Percentiles rank a stretch among this genome's conserved stretches.
phyloP scores from a whole-genome alignment of 2,329 filamentous ascomycete genomes.

The Penicillium sp. region DNA sequence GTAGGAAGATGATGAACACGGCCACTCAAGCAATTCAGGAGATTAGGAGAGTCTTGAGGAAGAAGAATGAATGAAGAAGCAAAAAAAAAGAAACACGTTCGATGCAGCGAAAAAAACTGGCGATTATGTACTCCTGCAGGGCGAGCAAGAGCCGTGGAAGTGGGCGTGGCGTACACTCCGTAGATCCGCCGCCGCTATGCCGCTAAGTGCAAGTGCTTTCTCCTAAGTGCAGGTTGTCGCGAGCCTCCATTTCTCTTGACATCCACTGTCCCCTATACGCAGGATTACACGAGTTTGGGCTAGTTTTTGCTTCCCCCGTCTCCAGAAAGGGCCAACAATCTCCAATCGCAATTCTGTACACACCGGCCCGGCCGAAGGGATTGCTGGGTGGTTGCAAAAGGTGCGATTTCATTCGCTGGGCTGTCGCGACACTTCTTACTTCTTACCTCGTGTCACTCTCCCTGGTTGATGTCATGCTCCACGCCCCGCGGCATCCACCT shows the following conservation, averaged over 20 bases:
- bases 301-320: slow-evolving; percentile 5
- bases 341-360: neutral
- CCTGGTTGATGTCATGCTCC: slow-evolving; percentile 12
- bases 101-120: neutral
- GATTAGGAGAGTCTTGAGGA: neutral
- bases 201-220: slow-evolving; percentile 40
- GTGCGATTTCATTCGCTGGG: neutral
- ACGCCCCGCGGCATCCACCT: slow-evolving; percentile 6
- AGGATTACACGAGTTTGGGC: slow-evolving; percentile 27
- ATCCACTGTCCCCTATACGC: slow-evolving; percentile 28
- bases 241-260: slow-evolving; percentile 13
- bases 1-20: neutral
- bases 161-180: slow-evolving; percentile 10
- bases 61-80: slow-evolving; percentile 3
- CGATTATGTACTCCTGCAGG: slow-evolving; percentile 6
- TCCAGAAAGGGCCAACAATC: slow-evolving; percentile 2
- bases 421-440: neutral
- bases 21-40: neutral
- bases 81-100: slow-evolving; percentile 4
- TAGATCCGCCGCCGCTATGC: slow-evolving; percentile 26
- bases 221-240: slow-evolving; percentile 31
- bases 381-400: neutral
- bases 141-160: slow-evolving; percentile 9
- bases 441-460: neutral
- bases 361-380: slow-evolving; percentile 5